Evolutionary conservation across 1,284 basidiomycete genomes (phyloP).

Genomic region (Stygiomarasmius scandens): DNA sequence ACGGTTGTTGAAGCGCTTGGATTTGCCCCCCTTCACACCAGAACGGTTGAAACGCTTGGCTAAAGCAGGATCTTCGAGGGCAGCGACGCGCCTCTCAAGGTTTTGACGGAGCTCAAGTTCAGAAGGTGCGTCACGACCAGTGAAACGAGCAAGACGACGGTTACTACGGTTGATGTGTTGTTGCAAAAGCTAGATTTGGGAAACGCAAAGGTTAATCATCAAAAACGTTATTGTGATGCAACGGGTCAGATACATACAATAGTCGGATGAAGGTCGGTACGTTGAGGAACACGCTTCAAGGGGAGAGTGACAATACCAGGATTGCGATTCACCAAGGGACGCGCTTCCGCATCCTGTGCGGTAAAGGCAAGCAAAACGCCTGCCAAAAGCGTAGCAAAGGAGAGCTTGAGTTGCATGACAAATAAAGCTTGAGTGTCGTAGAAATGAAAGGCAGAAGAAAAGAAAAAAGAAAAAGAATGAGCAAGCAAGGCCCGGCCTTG

Average conservation of each 20-base stretch:
- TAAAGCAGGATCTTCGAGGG: slow-evolving; percentile 37
- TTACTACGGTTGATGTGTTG: slow-evolving; percentile 71
- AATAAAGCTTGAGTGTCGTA: slow-evolving; percentile 16
- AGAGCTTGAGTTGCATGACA: slow-evolving; percentile 56
- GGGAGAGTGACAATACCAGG: slow-evolving; percentile 57
- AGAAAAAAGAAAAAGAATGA: slow-evolving; percentile 20
- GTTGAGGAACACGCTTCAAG: slow-evolving; percentile 49
- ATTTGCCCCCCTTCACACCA: background rate
- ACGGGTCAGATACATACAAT: slow-evolving; percentile 49
- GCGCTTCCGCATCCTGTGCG: slow-evolving; percentile 41
- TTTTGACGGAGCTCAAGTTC: slow-evolving; percentile 50
- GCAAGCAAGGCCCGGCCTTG: slow-evolving; percentile 31
- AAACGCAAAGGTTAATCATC: slow-evolving; percentile 1
- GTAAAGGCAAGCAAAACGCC: slow-evolving; percentile 51
- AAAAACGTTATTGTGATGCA: slow-evolving; percentile 2
- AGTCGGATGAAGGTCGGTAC: slow-evolving; percentile 56
- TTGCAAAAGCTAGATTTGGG: slow-evolving; percentile 55
- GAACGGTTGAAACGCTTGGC: slow-evolving; percentile 29
- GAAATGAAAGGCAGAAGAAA: slow-evolving; percentile 22
- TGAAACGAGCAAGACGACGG: slow-evolving; percentile 71
- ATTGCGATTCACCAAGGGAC: slow-evolving; percentile 36
- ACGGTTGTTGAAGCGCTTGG: slow-evolving; percentile 27
- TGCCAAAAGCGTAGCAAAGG: slow-evolving; percentile 56
- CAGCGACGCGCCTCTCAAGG: slow-evolving; percentile 56
- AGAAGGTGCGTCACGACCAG: slow-evolving; percentile 54